Conservation (phyloP, 1,284 basidiomycete species). For the Cutaneotrichosporon dermatis region DNA sequence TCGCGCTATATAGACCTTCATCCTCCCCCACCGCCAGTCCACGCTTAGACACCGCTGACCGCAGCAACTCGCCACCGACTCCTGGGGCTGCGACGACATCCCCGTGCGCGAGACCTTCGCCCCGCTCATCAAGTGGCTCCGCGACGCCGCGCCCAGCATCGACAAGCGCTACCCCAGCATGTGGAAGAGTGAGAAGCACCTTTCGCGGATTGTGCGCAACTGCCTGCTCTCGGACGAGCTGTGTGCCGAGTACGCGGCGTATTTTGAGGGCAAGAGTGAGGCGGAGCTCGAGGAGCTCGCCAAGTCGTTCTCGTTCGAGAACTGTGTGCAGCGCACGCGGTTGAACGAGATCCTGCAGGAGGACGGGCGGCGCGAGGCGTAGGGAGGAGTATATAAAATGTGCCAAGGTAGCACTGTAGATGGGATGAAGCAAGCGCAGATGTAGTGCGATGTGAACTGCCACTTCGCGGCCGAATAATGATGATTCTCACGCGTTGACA, state of each 20-base stretch:
- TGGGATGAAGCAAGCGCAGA: too few species aligned
- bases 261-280: conserved; percentile 57
- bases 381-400: neutral
- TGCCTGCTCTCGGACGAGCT: conserved; percentile 62
- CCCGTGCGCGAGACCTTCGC: conserved; percentile 57
- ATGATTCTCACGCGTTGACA: too few species aligned
- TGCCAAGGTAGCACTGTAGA: too few species aligned
- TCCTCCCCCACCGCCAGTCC: too few species aligned
- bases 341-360: conserved; percentile 45
- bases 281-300: conserved; percentile 62
- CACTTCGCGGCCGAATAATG: too few species aligned
- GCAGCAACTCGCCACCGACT: conserved; percentile 59
- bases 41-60: too few species aligned
- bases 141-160: conserved; percentile 42
- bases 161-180: conserved; percentile 43
- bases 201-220: conserved; percentile 57
- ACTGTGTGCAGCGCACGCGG: conserved; percentile 52
- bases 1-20: too few species aligned
- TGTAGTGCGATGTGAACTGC: too few species aligned
- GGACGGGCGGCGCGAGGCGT: conserved; percentile 21
- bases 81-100: conserved; percentile 56
- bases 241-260: conserved; percentile 61
- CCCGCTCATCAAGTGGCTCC: conserved; percentile 58
- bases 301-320: conserved; percentile 59
- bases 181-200: conserved; percentile 30